Evolutionary conservation across 164 flowering plant species (phyloP).

Genomic region (Piper betle): DNA sequence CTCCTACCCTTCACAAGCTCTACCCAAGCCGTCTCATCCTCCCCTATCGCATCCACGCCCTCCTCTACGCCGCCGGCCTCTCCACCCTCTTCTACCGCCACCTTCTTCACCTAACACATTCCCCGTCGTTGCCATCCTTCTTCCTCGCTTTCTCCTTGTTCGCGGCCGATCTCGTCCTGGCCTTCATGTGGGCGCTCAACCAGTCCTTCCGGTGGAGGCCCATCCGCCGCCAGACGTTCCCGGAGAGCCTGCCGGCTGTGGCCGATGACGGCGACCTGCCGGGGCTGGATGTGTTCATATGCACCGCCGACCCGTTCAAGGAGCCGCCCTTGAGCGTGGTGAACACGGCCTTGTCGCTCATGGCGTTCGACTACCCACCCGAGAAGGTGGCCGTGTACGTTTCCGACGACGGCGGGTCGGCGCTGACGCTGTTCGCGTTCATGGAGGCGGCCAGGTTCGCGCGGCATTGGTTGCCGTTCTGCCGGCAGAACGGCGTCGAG

Average conservation of each 20-base stretch:
- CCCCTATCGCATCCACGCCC: constrained; percentile 35
- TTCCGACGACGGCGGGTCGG: constrained; percentile 25
- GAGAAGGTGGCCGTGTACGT: constrained; percentile 19
- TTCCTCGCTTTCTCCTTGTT: constrained; percentile 4
- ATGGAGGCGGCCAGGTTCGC: constrained; percentile 22
- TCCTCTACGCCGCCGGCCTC: constrained; percentile 26
- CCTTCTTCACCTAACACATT: constrained; percentile 1
- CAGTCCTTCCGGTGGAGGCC: constrained; percentile 15
- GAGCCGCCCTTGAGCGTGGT: constrained; percentile 18
- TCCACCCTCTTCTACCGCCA: constrained; percentile 26
- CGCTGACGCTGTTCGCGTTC: constrained; percentile 22
- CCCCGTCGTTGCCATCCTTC: constrained; percentile 4
- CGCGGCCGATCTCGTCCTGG: constrained; percentile 10
- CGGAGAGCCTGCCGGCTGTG: constrained; percentile 10
- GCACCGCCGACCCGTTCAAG: constrained; percentile 27
- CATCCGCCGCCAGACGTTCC: constrained; percentile 7
- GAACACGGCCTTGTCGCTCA: constrained; percentile 18
- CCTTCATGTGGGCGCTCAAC: constrained; percentile 15
- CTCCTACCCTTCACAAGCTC: constrained; percentile 26
- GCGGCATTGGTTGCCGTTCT: constrained; percentile 19
- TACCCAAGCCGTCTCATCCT: constrained; percentile 16
- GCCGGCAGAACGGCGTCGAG: constrained; percentile 9
- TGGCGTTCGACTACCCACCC: constrained; percentile 21
- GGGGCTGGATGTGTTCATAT: constrained; percentile 20
- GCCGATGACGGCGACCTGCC: constrained; percentile 11